Base-by-base conservation (phyloP, 148 eudicot genomes). In the Cornus suecica region DNA sequence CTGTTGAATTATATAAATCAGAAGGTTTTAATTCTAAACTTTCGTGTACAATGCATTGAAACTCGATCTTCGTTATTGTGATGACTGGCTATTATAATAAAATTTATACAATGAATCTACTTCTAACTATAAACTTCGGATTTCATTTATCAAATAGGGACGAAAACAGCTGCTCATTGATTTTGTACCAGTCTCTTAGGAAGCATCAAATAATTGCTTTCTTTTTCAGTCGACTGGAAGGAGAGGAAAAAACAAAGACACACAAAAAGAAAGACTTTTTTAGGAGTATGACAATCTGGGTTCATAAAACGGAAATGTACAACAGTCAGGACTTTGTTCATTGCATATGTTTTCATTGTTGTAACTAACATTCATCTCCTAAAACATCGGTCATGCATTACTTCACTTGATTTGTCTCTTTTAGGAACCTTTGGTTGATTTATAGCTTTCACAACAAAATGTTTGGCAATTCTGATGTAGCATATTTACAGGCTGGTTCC, bases 401-500 rank as follows among this genome's bases (percentile, higher is more conserved):
- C 4, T 10, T 10, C 14, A 16, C 45, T 8, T 37, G 42, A 52
- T 9, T 29, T 26, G 25, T 65, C 71, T 64, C 69, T 15, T 23
- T 45, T 16, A 54, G 15, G n/a, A 14, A 54, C 2, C 23, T 1
- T 13, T 74, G 68, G 29, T 32, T 20, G 24, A 15, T 8, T 34
- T 18, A 10, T 22, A 42, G 62, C 25, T 37, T 64, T 28, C 24
- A 45, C 24, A 28, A 70, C 68, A 68, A 56, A 52, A 56, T 56
- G 42, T 10, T 37, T 37, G 20, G 24, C 22, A 54, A 28, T 70
- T 77, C 70, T 18, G 16, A 8, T 58, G 29, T 83, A 60, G 27
- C 70, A 58, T 78, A 62, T 77, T 74, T 75, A 65, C 82, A 95
- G 97, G 97, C 82, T 81, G 77, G 84, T 95, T 73, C 99, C 99